phyloP scores from a whole-genome alignment of 331 rosid species.

The Ulmus americana region DNA sequence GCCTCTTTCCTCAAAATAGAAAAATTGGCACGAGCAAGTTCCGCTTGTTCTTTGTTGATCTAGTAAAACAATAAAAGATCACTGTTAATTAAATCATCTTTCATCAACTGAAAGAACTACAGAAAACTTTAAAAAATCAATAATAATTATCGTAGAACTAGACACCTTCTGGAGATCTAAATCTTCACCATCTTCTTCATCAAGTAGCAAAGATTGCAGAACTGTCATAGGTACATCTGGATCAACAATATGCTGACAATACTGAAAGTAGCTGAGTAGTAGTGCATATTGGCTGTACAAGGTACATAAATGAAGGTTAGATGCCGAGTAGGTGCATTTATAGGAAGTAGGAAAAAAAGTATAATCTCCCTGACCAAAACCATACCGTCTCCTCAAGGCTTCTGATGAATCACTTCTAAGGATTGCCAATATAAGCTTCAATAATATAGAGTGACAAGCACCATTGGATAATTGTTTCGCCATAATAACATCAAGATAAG shows the following conservation, averaged over 20 bases:
- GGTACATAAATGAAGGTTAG: conserved; percentile 36
- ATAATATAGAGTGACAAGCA: conserved; percentile 82
- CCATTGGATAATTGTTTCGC: conserved; percentile 85
- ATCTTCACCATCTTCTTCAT: conserved; percentile 78
- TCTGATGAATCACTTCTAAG: conserved; percentile 89
- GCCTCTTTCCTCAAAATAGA: conserved; percentile 81
- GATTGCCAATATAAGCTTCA: conserved; percentile 73
- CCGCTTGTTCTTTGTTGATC: conserved; percentile 86
- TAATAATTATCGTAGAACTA: conserved; percentile 13
- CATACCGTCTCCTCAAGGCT: conserved; percentile 90
- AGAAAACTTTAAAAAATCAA: neutral
- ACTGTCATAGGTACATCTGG: conserved; percentile 86
- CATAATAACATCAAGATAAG: conserved; percentile 74
- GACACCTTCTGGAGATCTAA: conserved; percentile 81
- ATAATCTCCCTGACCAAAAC: conserved; percentile 12
- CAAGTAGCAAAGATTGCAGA: conserved; percentile 69
- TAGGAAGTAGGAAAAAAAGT: conserved; percentile 7
- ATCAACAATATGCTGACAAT: conserved; percentile 79
- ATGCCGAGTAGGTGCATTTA: conserved; percentile 20
- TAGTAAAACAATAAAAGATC: conserved; percentile 20
- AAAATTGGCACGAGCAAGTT: conserved; percentile 80
- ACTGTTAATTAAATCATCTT: conserved; percentile 7
- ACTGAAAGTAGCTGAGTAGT: conserved; percentile 94
- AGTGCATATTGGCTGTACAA: conserved; percentile 80
- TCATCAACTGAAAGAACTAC: neutral